phyloP scores from a whole-genome alignment of 371 early-diverging fungal species.

The Mortierella sp. region DNA sequence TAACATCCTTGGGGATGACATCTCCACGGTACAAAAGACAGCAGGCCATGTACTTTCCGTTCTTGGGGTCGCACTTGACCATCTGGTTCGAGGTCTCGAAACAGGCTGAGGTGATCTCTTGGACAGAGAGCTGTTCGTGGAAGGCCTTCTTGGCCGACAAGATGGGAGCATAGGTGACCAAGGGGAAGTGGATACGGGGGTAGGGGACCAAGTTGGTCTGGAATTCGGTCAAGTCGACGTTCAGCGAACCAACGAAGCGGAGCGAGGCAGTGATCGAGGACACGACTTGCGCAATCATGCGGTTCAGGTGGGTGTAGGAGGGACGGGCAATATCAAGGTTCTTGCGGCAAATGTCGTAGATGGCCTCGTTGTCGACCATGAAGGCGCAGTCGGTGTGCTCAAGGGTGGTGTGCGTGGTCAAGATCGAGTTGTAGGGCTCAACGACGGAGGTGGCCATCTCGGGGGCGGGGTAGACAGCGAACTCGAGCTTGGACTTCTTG shows the following conservation, averaged over 20 bases:
- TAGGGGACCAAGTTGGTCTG: slow-evolving; percentile 98
- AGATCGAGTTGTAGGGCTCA: slow-evolving; percentile 97
- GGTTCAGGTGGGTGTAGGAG: slow-evolving; percentile 97
- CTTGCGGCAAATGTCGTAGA: slow-evolving; percentile 99
- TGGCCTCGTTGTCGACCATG: slow-evolving; percentile 99
- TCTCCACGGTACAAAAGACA: slow-evolving; percentile 96
- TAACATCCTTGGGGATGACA: slow-evolving; percentile 90
- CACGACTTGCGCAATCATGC: slow-evolving; percentile 99
- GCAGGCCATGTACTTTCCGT: slow-evolving; percentile 98
- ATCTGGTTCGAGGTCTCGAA: slow-evolving; percentile 97
- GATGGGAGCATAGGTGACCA: slow-evolving; percentile 96
- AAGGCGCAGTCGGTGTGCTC: slow-evolving; percentile 99
- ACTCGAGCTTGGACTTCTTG: slow-evolving; percentile 99
- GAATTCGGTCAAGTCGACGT: slow-evolving; percentile 98
- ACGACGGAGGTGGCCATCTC: slow-evolving; percentile 97
- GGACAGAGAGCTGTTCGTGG: slow-evolving; percentile 93
- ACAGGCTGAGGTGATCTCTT: slow-evolving; percentile 94
- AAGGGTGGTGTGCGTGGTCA: slow-evolving; percentile 98
- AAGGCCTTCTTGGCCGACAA: slow-evolving; percentile 89
- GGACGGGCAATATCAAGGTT: slow-evolving; percentile 99
- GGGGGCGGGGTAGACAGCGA: slow-evolving; percentile 99
- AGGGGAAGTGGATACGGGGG: slow-evolving; percentile 96
- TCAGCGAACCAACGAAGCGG: slow-evolving; percentile 97
- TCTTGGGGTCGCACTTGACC: slow-evolving; percentile 96
- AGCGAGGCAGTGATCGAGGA: slow-evolving; percentile 99